Conservation (phyloP, 768 basidiomycete species). For the Termitomyces titanicus region DNA sequence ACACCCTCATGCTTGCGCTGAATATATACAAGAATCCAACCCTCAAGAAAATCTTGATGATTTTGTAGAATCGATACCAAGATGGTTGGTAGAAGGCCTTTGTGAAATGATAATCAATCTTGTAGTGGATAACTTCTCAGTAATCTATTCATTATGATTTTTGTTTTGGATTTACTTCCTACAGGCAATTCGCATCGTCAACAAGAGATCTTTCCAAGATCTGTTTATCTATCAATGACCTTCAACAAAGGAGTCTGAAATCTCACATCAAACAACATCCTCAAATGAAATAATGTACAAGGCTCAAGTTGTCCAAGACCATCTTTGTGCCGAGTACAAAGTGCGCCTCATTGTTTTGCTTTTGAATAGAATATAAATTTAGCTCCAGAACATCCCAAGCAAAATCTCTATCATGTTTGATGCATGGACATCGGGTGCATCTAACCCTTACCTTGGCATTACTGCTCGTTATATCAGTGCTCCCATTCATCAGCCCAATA, state of each 20-base stretch:
- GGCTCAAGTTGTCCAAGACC: slow-evolving; percentile 1
- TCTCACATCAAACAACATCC: slow-evolving; percentile 9
- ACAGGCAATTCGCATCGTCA: slow-evolving; percentile 6
- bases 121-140: slow-evolving; percentile 1
- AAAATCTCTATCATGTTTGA: slow-evolving; percentile 13
- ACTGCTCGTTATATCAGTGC: slow-evolving; percentile 13
- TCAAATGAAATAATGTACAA: slow-evolving; percentile 9
- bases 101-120: slow-evolving; percentile 8
- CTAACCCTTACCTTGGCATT: slow-evolving; percentile 11
- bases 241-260: slow-evolving; percentile 10
- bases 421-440: slow-evolving; percentile 10
- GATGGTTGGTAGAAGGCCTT: slow-evolving; percentile 12
- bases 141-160: not conserved
- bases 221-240: slow-evolving; percentile 11
- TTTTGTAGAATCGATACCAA: slow-evolving; percentile 1
- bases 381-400: slow-evolving; percentile 1
- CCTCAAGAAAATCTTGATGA: slow-evolving; percentile 8
- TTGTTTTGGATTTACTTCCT: not conserved
- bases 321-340: slow-evolving; percentile 6
- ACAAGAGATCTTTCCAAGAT: slow-evolving; percentile 4
- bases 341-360: not conserved
- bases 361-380: not conserved
- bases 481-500: slow-evolving; percentile 4
- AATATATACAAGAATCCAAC: not conserved
- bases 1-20: not conserved